A percentile compares a stretch with the other conserved stretches of the same genome.
Evolutionary conservation across 345 rosid genomes (phyloP).

Genomic region (Arabidopsis suecica): DNA sequence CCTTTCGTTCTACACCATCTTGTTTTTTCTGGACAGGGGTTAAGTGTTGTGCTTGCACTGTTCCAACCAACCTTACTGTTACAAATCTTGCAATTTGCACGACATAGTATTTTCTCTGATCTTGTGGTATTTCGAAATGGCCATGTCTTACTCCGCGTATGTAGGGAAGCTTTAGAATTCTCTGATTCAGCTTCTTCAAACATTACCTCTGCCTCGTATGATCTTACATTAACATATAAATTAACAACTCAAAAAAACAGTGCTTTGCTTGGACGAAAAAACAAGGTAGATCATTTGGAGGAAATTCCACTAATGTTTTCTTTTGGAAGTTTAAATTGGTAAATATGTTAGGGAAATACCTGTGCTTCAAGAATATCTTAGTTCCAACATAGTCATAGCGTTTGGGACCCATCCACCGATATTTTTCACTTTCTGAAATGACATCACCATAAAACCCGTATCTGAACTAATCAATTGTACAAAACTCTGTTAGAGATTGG

Average conservation of each 20-base stretch:
- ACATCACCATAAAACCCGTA: constrained; percentile 99
- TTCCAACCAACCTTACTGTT: constrained; percentile 46
- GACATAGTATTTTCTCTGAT: constrained; percentile 68
- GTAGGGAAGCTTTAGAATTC: constrained; percentile 40
- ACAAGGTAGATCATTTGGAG: background rate
- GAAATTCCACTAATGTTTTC: background rate
- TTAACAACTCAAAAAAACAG: constrained; percentile 1
- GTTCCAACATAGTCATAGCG: constrained; percentile 97
- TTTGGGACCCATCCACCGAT: constrained; percentile 98
- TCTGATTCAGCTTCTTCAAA: constrained; percentile 66
- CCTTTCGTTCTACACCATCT: constrained; percentile 77
- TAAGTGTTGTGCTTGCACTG: constrained; percentile 37
- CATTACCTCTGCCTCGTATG: constrained; percentile 88
- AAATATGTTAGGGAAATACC: constrained; percentile 49
- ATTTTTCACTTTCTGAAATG: constrained; percentile 88
- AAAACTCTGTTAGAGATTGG: constrained; percentile 36
- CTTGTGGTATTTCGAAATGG: constrained; percentile 49
- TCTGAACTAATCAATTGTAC: constrained; percentile 54
- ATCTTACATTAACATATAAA: constrained; percentile 50
- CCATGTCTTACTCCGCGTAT: constrained; percentile 46
- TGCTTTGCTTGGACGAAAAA: background rate
- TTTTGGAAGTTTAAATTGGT: constrained; percentile 6
- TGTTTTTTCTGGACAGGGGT: constrained; percentile 47
- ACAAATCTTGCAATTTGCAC: constrained; percentile 71
- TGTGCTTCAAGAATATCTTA: constrained; percentile 84